phyloP scores from a whole-genome alignment of 2,329 filamentous ascomycete genomes.

The Diatrype stigma region DNA sequence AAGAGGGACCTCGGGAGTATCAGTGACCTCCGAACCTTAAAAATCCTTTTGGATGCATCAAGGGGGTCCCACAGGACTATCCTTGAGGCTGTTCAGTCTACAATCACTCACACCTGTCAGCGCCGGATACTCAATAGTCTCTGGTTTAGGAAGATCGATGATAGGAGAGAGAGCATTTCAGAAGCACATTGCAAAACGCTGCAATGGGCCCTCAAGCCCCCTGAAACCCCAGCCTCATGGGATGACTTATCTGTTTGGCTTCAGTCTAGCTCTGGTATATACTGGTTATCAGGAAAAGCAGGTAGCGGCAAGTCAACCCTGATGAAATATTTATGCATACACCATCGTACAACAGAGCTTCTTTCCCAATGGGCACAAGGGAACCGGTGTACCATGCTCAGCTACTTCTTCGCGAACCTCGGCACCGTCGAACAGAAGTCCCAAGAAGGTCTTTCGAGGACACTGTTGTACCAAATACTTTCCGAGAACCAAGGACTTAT shows the following conservation, averaged over 20 bases:
- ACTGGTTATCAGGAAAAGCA: neutral
- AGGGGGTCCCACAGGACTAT: neutral
- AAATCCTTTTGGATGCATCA: neutral
- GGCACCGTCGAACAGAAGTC: neutral
- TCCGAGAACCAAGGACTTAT: neutral
- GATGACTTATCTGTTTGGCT: neutral
- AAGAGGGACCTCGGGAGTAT: neutral
- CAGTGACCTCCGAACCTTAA: neutral
- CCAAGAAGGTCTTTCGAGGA: neutral
- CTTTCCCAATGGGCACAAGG: neutral
- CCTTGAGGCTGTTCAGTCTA: neutral
- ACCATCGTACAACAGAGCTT: neutral
- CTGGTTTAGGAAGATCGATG: slow-evolving; percentile 1
- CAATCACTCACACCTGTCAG: neutral
- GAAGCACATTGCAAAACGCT: neutral
- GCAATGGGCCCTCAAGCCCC: neutral
- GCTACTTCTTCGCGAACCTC: neutral
- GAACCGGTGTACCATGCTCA: neutral
- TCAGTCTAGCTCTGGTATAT: neutral
- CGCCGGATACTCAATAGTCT: neutral
- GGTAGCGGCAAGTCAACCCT: neutral
- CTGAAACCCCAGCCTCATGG: neutral
- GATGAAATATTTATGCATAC: neutral
- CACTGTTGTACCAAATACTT: neutral
- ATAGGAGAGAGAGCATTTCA: neutral